These are phyloP conservation scores for Pholiota conissans DNA, from an alignment of 768 basidiomycete genomes.

Conservation along the genomic window DNA sequence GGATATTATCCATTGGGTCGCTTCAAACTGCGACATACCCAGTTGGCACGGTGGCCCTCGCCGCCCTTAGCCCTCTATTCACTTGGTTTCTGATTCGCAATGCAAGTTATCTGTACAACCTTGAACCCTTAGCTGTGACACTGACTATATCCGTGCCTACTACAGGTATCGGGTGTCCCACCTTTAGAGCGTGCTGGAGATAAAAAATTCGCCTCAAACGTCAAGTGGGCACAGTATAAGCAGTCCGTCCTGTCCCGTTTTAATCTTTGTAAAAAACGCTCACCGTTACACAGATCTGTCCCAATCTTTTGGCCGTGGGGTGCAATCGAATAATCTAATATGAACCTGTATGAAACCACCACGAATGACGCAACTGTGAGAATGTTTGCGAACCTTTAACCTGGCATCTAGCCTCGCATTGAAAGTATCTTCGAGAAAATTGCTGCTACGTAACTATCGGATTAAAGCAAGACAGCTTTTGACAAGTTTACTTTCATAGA, in stretches of 20 bases:
- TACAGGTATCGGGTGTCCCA: slow-evolving; percentile 67
- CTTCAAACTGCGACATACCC: slow-evolving; percentile 49
- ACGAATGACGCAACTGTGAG: background rate
- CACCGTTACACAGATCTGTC: slow-evolving; percentile 30
- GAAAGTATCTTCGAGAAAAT: no score
- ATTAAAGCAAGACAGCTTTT: background rate
- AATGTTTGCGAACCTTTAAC: background rate
- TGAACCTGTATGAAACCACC: background rate
- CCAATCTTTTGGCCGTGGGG: slow-evolving; percentile 51
- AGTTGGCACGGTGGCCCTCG: slow-evolving; percentile 39
- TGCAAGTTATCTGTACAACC: slow-evolving; percentile 30
- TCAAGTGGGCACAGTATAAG: slow-evolving; percentile 60
- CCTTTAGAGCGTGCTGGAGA: slow-evolving; percentile 60
- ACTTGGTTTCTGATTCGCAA: slow-evolving; percentile 61
- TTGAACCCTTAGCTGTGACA: background rate
- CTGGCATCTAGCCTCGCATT: no score
- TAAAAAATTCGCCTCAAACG: slow-evolving; percentile 54
- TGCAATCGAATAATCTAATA: slow-evolving; percentile 14
- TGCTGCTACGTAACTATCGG: no score
- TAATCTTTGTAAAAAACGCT: background rate
- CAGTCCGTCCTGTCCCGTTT: slow-evolving; percentile 31
- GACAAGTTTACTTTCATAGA: no score
- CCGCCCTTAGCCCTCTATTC: slow-evolving; percentile 59
- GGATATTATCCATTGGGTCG: slow-evolving; percentile 51
- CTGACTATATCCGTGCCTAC: background rate